Conservation (phyloP, 2,329 filamentous ascomycete genomes). For the Colletotrichum orchidophilum region DNA sequence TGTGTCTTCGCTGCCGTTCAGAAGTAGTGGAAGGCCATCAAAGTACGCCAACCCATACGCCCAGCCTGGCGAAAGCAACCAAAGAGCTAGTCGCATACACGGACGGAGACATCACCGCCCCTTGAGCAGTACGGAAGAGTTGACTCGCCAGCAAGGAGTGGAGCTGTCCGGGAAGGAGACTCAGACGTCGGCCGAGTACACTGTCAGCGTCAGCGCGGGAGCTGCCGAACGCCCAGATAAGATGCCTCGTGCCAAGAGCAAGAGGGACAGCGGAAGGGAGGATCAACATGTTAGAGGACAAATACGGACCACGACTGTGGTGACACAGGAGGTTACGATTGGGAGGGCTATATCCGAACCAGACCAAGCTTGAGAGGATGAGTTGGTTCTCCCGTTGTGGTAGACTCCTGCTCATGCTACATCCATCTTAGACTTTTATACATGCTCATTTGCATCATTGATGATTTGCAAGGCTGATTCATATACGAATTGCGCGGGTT, state of each 20-base stretch:
- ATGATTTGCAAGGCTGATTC: not conserved
- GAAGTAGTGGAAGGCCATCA: not conserved
- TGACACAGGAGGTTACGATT: constrained; percentile 35
- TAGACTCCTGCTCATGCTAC: not conserved
- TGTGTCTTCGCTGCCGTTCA: not conserved
- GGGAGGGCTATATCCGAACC: not conserved
- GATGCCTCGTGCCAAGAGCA: not conserved
- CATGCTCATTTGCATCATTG: not conserved
- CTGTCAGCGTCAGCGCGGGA: constrained; percentile 26
- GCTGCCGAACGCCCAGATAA: not conserved
- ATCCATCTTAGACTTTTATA: not conserved
- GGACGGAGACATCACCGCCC: not conserved
- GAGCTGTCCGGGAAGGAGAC: not conserved
- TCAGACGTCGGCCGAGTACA: constrained; percentile 2
- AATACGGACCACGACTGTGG: constrained; percentile 37
- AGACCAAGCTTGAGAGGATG: not conserved
- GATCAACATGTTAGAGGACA: not conserved
- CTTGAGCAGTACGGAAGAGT: not conserved
- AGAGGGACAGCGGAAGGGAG: not conserved
- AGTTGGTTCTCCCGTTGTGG: not conserved
- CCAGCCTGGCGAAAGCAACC: constrained; percentile 25
- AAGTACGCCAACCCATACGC: constrained; percentile 14
- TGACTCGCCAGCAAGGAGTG: constrained; percentile 12
- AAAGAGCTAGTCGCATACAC: constrained; percentile 25
- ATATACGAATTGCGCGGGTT: not conserved